Percentiles rank a stretch among this genome's conserved stretches.
Evolutionary conservation across 306 rosid genomes (phyloP).

Genomic region (Corylus avellana): DNA sequence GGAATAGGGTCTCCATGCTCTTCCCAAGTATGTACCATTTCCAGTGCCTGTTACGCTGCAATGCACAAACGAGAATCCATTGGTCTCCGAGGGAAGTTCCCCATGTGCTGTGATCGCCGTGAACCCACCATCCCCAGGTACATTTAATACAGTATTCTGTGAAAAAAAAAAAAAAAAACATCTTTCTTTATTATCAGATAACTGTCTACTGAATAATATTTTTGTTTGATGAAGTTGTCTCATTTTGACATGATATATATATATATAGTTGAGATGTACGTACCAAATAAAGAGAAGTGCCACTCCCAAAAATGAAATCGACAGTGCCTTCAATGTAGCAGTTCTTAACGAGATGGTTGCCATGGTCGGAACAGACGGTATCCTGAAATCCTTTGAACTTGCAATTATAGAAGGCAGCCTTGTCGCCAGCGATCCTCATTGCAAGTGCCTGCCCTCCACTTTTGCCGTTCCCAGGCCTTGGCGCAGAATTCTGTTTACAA

Average conservation of each 20-base stretch:
- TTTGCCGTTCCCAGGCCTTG: conserved; percentile 30
- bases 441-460: conserved; percentile 49
- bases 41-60: conserved; percentile 45
- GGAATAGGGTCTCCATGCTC: conserved; percentile 54
- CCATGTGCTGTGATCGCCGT: conserved; percentile 61
- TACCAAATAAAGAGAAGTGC: conserved; percentile 52
- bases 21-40: conserved; percentile 38
- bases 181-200: too few species aligned
- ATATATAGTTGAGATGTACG: background rate
- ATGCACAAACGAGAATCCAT: conserved; percentile 55
- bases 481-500: conserved; percentile 39
- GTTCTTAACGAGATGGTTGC: conserved; percentile 44
- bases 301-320: conserved; percentile 47
- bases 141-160: conserved; percentile 41
- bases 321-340: conserved; percentile 50
- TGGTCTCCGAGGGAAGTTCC: background rate
- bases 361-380: conserved; percentile 50
- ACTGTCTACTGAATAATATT: too few species aligned
- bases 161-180: background rate
- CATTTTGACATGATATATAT: too few species aligned
- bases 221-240: too few species aligned
- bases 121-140: conserved; percentile 19
- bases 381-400: conserved; percentile 46
- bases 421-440: conserved; percentile 39
- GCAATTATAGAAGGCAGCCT: conserved; percentile 42